These are phyloP conservation scores for Hypoxylon sp. DNA, from an alignment of 2,329 filamentous ascomycete genomes.

Conservation along the genomic window DNA sequence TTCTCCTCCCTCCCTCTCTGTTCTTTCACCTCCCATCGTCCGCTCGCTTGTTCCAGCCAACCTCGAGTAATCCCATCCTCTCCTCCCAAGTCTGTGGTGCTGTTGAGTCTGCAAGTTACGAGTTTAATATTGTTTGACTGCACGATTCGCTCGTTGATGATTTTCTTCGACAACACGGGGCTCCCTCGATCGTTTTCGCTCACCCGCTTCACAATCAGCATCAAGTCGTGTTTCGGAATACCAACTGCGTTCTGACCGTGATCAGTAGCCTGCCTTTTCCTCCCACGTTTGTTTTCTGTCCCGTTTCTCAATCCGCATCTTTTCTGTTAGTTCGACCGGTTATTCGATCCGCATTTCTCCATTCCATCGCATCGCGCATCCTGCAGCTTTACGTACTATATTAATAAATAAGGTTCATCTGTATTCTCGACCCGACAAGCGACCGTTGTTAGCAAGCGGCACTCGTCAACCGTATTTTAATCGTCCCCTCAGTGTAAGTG, in stretches of 20 bases:
- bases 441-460: constrained; percentile 36
- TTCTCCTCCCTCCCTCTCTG: constrained; percentile 24
- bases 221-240: constrained; percentile 40
- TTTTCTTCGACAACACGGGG: constrained; percentile 31
- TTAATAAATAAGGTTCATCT: constrained; percentile 46
- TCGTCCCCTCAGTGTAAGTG: constrained; percentile 48
- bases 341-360: constrained; percentile 38
- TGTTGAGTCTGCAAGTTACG: constrained; percentile 30
- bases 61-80: constrained; percentile 19
- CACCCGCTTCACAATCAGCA: constrained; percentile 28
- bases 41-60: constrained; percentile 37
- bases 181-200: constrained; percentile 40
- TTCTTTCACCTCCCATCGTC: constrained; percentile 32
- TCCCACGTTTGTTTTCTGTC: constrained; percentile 20
- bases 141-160: constrained; percentile 40
- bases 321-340: constrained; percentile 22
- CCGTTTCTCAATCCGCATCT: constrained; percentile 30
- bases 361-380: constrained; percentile 37
- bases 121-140: constrained; percentile 38
- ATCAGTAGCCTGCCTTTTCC: constrained; percentile 38
- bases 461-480: constrained; percentile 30
- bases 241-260: constrained; percentile 29
- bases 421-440: constrained; percentile 32
- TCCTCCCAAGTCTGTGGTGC: constrained; percentile 28
- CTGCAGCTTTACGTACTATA: constrained; percentile 45